Evolutionary conservation across 148 eudicot genomes (phyloP).

Genomic region (Arctostaphylos glauca): DNA sequence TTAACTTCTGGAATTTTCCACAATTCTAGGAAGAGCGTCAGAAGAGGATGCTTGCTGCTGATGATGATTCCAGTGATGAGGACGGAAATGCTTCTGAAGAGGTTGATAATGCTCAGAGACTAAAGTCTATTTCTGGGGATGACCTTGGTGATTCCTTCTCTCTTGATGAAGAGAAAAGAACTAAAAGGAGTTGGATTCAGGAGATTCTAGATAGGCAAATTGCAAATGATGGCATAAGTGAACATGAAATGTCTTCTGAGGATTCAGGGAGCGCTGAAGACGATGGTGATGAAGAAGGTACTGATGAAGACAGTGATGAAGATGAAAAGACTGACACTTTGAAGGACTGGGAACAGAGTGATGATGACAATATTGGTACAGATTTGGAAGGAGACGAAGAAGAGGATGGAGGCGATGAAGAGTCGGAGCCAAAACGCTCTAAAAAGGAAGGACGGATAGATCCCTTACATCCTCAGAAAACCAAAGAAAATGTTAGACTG

Average conservation of each 20-base stretch:
- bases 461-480: conserved; percentile 22
- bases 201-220: conserved; percentile 47
- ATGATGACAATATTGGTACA: conserved; percentile 55
- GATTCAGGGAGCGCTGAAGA: conserved; percentile 48
- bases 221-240: conserved; percentile 38
- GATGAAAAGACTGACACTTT: conserved; percentile 42
- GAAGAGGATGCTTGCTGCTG: conserved; percentile 77
- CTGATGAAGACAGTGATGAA: conserved; percentile 40
- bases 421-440: conserved; percentile 23
- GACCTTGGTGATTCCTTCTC: conserved; percentile 97
- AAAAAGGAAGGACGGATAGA: conserved; percentile 30
- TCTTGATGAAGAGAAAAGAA: conserved; percentile 44
- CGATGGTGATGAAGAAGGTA: conserved; percentile 44
- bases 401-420: conserved; percentile 24
- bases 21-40: conserved; percentile 71
- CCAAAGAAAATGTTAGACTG: conserved; percentile 26
- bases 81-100: conserved; percentile 46
- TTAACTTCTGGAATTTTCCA: conserved; percentile 10
- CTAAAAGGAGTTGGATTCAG: conserved; percentile 63
- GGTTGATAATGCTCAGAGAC: conserved; percentile 32
- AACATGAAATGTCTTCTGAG: conserved; percentile 39
- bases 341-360: conserved; percentile 98
- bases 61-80: conserved; percentile 71
- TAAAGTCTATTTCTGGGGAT: conserved; percentile 83
- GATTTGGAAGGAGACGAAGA: conserved; percentile 37